These are phyloP conservation scores for Gnaphalium uliginosum DNA, from an alignment of 129 eudicot genomes.

Conservation along the genomic window DNA sequence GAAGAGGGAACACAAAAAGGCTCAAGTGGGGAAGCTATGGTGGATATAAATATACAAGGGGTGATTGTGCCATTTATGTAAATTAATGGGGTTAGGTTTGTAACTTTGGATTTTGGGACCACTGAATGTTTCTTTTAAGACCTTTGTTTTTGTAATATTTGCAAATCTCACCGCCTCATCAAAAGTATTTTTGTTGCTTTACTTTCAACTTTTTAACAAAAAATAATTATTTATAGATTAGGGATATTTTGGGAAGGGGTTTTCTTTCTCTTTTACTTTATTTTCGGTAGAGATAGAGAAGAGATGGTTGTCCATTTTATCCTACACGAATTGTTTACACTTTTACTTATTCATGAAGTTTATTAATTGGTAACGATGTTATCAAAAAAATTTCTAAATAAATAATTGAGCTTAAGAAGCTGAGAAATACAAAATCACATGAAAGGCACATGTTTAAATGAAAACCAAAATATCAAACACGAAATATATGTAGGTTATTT, in stretches of 20 bases:
- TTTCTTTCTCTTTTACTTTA: neutral
- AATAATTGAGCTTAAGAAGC: no score
- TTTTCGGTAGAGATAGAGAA: neutral
- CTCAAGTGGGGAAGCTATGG: constrained; percentile 28
- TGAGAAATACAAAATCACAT: no score
- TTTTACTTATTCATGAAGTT: neutral
- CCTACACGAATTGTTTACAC: neutral
- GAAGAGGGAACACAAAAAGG: constrained; percentile 41
- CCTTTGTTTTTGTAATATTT: constrained; percentile 17
- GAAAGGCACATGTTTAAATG: no score
- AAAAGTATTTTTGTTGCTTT: constrained; percentile 29
- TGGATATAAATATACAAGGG: constrained; percentile 36
- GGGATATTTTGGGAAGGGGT: constrained; percentile 30
- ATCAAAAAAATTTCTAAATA: neutral
- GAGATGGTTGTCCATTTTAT: neutral
- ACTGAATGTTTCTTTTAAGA: constrained; percentile 4
- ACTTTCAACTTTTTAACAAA: constrained; percentile 21
- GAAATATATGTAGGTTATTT: no score
- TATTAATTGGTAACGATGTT: neutral
- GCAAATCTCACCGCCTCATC: constrained; percentile 28
- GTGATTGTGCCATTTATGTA: neutral
- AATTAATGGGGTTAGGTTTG: constrained; percentile 13
- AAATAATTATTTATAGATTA: constrained; percentile 5
- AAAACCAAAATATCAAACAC: no score
- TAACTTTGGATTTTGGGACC: constrained; percentile 3